Evolutionary conservation across 2,329 filamentous ascomycete species (phyloP).

Genomic region (Colletotrichum acutatum): DNA sequence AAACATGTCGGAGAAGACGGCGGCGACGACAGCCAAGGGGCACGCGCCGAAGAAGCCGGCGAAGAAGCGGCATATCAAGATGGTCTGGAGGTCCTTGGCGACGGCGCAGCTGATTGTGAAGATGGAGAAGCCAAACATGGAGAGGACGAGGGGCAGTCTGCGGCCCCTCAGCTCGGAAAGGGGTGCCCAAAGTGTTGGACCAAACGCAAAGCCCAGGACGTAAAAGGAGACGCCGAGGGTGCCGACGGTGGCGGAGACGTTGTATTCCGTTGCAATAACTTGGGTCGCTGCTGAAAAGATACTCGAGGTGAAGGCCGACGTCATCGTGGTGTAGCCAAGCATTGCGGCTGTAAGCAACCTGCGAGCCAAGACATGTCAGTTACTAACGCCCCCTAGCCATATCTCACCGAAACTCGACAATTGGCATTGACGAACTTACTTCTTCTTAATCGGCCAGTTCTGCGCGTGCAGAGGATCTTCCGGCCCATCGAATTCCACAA

Average conservation of each 20-base stretch:
- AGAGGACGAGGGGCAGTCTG: conserved; percentile 67
- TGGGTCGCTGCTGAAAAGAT: conserved; percentile 77
- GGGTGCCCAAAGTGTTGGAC: conserved; percentile 78
- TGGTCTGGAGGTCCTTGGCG: conserved; percentile 74
- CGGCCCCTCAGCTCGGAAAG: conserved; percentile 79
- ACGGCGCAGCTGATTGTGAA: conserved; percentile 74
- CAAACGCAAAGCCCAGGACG: conserved; percentile 78
- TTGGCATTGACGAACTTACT: conserved; percentile 59
- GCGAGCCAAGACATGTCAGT: conserved; percentile 25
- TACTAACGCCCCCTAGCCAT: neutral
- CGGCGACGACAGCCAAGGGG: conserved; percentile 75
- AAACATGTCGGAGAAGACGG: conserved; percentile 79
- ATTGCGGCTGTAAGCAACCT: conserved; percentile 73
- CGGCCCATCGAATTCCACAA: conserved; percentile 86
- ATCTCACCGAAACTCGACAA: neutral
- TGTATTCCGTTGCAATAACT: conserved; percentile 66
- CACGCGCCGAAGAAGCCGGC: conserved; percentile 78
- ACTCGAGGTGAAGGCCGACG: conserved; percentile 77
- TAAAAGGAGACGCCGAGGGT: conserved; percentile 75
- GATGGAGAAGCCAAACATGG: conserved; percentile 77
- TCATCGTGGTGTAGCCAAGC: conserved; percentile 79
- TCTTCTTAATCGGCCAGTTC: conserved; percentile 86
- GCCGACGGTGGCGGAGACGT: conserved; percentile 71
- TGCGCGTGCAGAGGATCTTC: conserved; percentile 87
- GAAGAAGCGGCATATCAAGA: conserved; percentile 80